A percentile compares a stretch with the other conserved stretches of the same genome.
Evolutionary conservation across 1,139 yeast species (phyloP).

Genomic region (Zygoascus meyerae): DNA sequence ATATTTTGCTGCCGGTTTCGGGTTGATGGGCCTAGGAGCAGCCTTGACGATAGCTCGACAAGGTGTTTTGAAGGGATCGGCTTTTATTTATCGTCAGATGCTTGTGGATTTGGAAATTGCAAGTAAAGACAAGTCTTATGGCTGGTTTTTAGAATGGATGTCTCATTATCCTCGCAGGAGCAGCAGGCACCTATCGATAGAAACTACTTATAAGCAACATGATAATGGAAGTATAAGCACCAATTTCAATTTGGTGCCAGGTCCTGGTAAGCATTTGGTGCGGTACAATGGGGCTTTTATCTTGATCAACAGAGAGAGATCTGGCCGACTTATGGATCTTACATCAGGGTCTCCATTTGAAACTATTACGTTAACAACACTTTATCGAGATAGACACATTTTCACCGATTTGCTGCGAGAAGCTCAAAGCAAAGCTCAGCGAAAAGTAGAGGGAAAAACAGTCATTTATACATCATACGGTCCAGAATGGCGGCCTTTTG

Average conservation of each 20-base stretch:
- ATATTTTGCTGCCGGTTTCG: slow-evolving; percentile 94
- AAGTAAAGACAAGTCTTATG: slow-evolving; percentile 85
- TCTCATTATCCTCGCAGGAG: slow-evolving; percentile 60
- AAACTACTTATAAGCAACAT: slow-evolving; percentile 81
- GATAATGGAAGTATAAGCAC: slow-evolving; percentile 90
- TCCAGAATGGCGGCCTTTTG: slow-evolving; percentile 98
- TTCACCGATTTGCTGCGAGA: slow-evolving; percentile 72
- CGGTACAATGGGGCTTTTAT: slow-evolving; percentile 83
- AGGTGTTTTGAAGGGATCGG: slow-evolving; percentile 58
- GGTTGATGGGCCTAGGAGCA: slow-evolving; percentile 89
- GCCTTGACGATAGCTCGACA: slow-evolving; percentile 73
- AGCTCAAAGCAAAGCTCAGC: slow-evolving; percentile 78
- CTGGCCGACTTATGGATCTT: slow-evolving; percentile 83
- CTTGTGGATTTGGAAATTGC: slow-evolving; percentile 91
- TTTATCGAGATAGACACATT: slow-evolving; percentile 71
- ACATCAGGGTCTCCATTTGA: slow-evolving; percentile 93
- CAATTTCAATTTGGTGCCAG: slow-evolving; percentile 89
- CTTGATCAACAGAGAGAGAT: slow-evolving; percentile 82
- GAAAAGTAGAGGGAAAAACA: slow-evolving; percentile 86
- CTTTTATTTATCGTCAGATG: slow-evolving; percentile 71
- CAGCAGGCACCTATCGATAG: slow-evolving; percentile 84
- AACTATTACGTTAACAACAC: slow-evolving; percentile 85
- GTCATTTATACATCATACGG: slow-evolving; percentile 94
- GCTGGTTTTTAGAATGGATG: slow-evolving; percentile 98
- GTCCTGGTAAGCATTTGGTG: slow-evolving; percentile 91